Evolutionary conservation across 2,329 filamentous ascomycete species (phyloP), one percentile per base, ranked within the genome.

Genomic region (Zelopaecilomyces penicillatus): DNA sequence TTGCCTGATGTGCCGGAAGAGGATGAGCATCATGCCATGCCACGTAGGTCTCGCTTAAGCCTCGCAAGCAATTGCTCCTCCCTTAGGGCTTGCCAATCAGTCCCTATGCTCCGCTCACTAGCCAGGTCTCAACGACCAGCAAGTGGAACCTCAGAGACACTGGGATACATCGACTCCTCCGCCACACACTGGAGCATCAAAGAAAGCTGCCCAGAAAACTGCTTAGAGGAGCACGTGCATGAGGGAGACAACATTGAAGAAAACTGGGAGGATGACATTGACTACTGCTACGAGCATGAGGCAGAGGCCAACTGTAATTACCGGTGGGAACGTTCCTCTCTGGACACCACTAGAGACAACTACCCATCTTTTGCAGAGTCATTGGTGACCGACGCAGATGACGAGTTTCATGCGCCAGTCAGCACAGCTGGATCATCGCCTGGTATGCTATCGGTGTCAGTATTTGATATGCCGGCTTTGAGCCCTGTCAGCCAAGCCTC

Each of bases 271-370:
- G 79, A 82, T 42, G 79, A 79, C 50, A 83, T 85, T 49, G 81
- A 85, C 56, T 85, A 83, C 60, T 83, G 78, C 56, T 85, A 85
- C 55, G 80, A 83, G 51, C 77, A 85, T 53, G 80, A 80, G 51
- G 78, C 74, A 9, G 81, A 84, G 58, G 80, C 79, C 6, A 70
- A 83, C 59, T 83, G 78, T 55, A 74, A 83, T 49, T 83, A 81
- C 52, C 74, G 80, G 37, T 83, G 80, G 80, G 76, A 80, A 46
- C 73, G 75, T 11, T 65, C 71, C 3, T 82, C 78, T 0, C 53
- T 75, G 42, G 77, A 80, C 39, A 56, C 53, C 11, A 48, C 54
- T 19, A 56, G 56, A 27, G 54, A 55, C 11, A 43, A 40, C 40
- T 37, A 43, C 37, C 45, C 51, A 7, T 54, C 56, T 11, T 50